phyloP scores from a whole-genome alignment of 2,329 filamentous ascomycete genomes.

The Cladosporium cucumerinum region DNA sequence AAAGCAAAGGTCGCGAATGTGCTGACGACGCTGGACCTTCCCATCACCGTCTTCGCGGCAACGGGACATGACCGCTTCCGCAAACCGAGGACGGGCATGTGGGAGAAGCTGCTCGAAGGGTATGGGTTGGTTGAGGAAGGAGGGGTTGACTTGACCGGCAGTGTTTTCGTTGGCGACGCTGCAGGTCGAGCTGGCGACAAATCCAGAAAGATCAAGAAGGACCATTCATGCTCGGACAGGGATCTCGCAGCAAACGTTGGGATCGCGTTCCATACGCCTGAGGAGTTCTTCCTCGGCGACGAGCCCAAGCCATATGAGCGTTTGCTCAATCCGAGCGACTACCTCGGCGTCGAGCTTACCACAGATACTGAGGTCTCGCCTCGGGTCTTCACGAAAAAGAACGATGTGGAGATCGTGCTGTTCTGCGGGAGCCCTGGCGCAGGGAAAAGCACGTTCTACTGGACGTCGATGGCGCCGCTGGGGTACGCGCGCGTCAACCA shows the following conservation, averaged over 20 bases:
- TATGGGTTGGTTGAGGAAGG: slow-evolving; percentile 47
- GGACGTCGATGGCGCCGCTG: slow-evolving; percentile 70
- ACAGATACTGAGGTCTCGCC: slow-evolving; percentile 28
- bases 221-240: slow-evolving; percentile 60
- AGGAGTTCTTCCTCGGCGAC: slow-evolving; percentile 82
- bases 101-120: slow-evolving; percentile 62
- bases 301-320: slow-evolving; percentile 62
- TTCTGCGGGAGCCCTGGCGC: slow-evolving; percentile 86
- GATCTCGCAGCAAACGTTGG: slow-evolving; percentile 85
- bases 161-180: slow-evolving; percentile 89
- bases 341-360: slow-evolving; percentile 39
- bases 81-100: slow-evolving; percentile 89
- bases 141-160: slow-evolving; percentile 65
- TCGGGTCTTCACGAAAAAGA: slow-evolving; percentile 54
- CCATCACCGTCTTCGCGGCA: slow-evolving; percentile 79
- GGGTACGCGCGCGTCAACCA: slow-evolving; percentile 87
- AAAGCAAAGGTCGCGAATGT: slow-evolving; percentile 74
- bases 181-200: slow-evolving; percentile 35
- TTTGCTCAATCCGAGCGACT: slow-evolving; percentile 66
- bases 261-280: slow-evolving; percentile 77
- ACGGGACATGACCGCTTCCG: slow-evolving; percentile 77
- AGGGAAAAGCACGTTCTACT: slow-evolving; percentile 90
- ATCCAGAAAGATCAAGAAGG: slow-evolving; percentile 45
- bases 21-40: slow-evolving; percentile 68
- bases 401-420: slow-evolving; percentile 70